Evolutionary conservation across 2,329 filamentous ascomycete genomes (phyloP).

Genomic region (Aureobasidium vineae): DNA sequence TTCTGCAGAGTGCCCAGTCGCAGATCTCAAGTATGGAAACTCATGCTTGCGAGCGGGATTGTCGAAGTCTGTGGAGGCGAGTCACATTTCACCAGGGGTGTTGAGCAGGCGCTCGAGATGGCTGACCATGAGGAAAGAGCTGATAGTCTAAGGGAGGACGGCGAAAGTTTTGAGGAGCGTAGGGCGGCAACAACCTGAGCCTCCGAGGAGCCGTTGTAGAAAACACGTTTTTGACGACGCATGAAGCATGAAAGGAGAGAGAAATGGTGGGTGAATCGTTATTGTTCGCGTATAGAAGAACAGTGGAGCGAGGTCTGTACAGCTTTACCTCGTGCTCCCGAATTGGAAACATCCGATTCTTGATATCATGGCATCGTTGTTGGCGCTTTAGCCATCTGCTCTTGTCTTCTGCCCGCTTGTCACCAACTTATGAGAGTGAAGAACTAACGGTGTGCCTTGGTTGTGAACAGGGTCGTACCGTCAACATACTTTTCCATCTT

Average conservation of each 20-base stretch:
- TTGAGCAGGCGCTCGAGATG: constrained; percentile 78
- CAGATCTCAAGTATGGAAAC: constrained; percentile 61
- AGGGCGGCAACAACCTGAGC: neutral
- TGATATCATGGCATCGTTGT: neutral
- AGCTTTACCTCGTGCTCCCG: neutral
- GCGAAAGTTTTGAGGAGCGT: neutral
- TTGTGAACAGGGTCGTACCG: neutral
- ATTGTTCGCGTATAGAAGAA: neutral
- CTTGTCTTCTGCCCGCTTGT: neutral
- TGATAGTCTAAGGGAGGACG: constrained; percentile 18
- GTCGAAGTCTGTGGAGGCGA: constrained; percentile 76
- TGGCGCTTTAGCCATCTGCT: neutral
- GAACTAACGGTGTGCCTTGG: too few relatives aligned
- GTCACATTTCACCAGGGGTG: constrained; percentile 74
- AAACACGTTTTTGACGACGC: neutral
- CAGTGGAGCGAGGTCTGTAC: neutral
- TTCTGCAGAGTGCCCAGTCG: constrained; percentile 60
- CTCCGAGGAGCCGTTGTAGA: neutral
- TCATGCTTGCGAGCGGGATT: constrained; percentile 80
- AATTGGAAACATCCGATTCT: neutral
- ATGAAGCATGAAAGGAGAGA: neutral
- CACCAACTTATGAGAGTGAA: too few relatives aligned
- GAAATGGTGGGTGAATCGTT: too few relatives aligned
- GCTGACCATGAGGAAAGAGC: constrained; percentile 66
- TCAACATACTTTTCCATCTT: neutral